Conservation (phyloP, 2,329 filamentous ascomycete species). For the Capronia americana region DNA sequence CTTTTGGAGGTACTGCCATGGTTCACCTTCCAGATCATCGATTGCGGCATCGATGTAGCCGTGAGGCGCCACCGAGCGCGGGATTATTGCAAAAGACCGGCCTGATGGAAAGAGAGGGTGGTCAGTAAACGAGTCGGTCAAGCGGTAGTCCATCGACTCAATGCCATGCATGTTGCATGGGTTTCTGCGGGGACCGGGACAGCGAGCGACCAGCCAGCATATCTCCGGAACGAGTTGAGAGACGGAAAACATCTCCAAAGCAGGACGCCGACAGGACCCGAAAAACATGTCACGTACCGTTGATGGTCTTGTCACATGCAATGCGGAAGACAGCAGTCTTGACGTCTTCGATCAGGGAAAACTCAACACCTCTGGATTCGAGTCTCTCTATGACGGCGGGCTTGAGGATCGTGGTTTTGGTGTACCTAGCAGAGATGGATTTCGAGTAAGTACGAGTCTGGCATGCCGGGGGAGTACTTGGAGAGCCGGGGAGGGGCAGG, state of each 20-base stretch:
- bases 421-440: constrained; percentile 15
- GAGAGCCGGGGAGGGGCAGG: no score
- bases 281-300: neutral
- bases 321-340: constrained; percentile 11
- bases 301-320: constrained; percentile 23
- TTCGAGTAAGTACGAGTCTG: no score
- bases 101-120: neutral
- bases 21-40: neutral
- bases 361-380: constrained; percentile 12
- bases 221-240: no score
- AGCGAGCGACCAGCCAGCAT: no score
- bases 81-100: neutral
- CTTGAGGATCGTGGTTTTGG: constrained; percentile 20
- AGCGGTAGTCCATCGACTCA: neutral
- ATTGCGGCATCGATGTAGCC: neutral
- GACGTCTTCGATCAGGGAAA: constrained; percentile 11
- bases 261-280: no score
- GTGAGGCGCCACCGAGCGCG: neutral
- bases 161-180: no score
- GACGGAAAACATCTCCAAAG: no score
- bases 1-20: neutral
- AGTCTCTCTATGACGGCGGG: constrained; percentile 10
- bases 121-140: neutral
- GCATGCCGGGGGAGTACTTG: no score
- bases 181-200: no score